Conservation (phyloP, 2,329 filamentous ascomycete species). For the Neofusicoccum kwambonambiense region DNA sequence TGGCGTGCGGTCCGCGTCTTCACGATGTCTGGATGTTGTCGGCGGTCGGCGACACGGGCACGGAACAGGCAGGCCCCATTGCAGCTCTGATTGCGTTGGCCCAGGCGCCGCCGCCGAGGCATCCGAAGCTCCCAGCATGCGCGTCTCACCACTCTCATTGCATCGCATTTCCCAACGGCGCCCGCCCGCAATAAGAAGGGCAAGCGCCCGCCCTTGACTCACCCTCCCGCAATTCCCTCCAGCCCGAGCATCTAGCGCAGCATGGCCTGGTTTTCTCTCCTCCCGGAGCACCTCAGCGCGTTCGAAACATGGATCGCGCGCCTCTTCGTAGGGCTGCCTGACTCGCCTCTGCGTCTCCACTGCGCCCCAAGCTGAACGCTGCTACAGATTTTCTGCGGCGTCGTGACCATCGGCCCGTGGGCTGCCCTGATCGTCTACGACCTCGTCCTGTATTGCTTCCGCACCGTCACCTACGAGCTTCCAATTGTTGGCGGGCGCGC, state of each 20-base stretch:
- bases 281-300: slow-evolving; percentile 57
- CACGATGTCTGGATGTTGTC: neutral
- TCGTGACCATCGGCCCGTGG: slow-evolving; percentile 64
- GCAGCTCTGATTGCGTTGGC: neutral
- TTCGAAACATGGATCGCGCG: slow-evolving; percentile 63
- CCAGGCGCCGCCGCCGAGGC: neutral
- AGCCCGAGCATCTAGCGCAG: slow-evolving; percentile 5
- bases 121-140: slow-evolving; percentile 3
- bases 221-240: neutral
- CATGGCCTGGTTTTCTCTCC: slow-evolving; percentile 66
- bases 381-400: slow-evolving; percentile 58
- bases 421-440: slow-evolving; percentile 62
- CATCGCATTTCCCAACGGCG: slow-evolving; percentile 10
- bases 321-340: slow-evolving; percentile 55
- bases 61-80: neutral
- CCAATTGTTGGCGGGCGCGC: slow-evolving; percentile 62
- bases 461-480: slow-evolving; percentile 57
- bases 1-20: neutral
- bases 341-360: slow-evolving; percentile 9
- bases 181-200: slow-evolving; percentile 7
- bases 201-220: slow-evolving; percentile 6
- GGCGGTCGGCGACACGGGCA: neutral
- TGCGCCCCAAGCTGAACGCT: neutral
- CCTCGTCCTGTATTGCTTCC: slow-evolving; percentile 60
- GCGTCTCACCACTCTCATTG: slow-evolving; percentile 12